Base-by-base conservation (phyloP, 2,329 filamentous ascomycete genomes). In the Blastomyces percursus region DNA sequence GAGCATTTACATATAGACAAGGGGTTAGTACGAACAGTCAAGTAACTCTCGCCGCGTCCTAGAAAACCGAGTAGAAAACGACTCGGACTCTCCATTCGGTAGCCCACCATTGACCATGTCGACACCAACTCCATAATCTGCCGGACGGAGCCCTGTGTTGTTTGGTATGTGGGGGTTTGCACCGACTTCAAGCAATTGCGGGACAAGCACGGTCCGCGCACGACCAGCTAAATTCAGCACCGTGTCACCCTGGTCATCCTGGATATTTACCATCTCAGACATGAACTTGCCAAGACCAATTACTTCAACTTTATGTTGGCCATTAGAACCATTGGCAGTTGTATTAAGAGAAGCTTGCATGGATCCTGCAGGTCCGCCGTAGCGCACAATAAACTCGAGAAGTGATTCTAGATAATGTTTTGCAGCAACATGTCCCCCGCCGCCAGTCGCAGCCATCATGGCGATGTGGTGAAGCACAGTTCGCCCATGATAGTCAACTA, bases 401-500 rank as follows among this genome's bases (percentile, higher is more conserved):
- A 99, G 81, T 35, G 91, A 93, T 76, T 99, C 94, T 1, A 99
- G 84, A 70, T 99, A 99, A 73, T 97, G 96, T 67, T 93, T 90
- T 72, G 91, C 96, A 16, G 75, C 75, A 27, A 94, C 93, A 51
- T 90, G 86, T 63, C 90, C 92, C 58, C 94, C 86, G 7, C 93
- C 93, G 72, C 96, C 96, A 69, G 97, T 94, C 7, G 92, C 94
- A 65, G 92, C 96, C 19, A 94, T 95, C 42, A 97, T 86, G 5
- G 94, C 92, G 69, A 99, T 97, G 71, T 99, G 94, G 71, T 99
- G 94, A 30, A 99, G 79, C 16, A 97, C 91, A 0, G 93, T 97
- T 46, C 94, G 84, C 9, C 92, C 92, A 74, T 91, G 91, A 54
- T 89, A 85, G 73, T 99, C 94, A 27, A 91, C 84, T 52, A 96